Evolutionary conservation across 2,329 filamentous ascomycete species (phyloP).

Genomic region (Aspergillus sp.): DNA sequence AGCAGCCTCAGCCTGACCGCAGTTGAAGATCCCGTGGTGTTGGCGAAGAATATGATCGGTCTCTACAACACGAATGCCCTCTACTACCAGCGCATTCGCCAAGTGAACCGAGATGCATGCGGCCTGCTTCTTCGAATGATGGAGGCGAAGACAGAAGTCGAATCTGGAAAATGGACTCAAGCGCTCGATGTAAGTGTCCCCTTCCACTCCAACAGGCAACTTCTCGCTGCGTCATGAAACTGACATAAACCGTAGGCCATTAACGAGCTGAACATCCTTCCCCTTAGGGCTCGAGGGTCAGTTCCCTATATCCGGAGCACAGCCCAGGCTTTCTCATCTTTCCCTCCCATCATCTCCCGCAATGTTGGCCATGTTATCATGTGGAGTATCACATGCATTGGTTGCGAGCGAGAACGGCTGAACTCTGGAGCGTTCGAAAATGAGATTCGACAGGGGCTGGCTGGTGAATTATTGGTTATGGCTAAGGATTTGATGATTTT

Average conservation of each 20-base stretch:
- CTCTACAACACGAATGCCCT: conserved; percentile 63
- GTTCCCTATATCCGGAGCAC: conserved; percentile 74
- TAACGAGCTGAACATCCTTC: conserved; percentile 72
- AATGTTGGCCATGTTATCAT: conserved; percentile 89
- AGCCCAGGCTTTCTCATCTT: conserved; percentile 75
- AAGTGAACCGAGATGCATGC: conserved; percentile 58
- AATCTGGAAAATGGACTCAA: conserved; percentile 57
- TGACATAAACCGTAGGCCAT: conserved; percentile 62
- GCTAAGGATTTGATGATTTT: conserved; percentile 91
- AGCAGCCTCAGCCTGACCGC: conserved; percentile 62
- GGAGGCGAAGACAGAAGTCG: conserved; percentile 59
- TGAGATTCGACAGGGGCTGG: conserved; percentile 50
- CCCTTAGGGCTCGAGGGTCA: conserved; percentile 71
- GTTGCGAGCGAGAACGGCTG: conserved; percentile 71
- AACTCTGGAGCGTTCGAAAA: conserved; percentile 68
- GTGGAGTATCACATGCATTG: conserved; percentile 89
- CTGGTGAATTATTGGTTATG: conserved; percentile 72
- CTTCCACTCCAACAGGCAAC: neutral
- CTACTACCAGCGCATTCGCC: conserved; percentile 60
- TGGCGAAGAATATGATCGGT: conserved; percentile 62
- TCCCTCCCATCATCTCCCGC: conserved; percentile 78
- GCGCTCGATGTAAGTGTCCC: conserved; percentile 62
- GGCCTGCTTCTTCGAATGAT: conserved; percentile 61
- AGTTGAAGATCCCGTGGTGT: conserved; percentile 64
- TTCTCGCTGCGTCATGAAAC: neutral